Conservation (phyloP, 805 yeast species). For the Kuraishia ogatae region DNA sequence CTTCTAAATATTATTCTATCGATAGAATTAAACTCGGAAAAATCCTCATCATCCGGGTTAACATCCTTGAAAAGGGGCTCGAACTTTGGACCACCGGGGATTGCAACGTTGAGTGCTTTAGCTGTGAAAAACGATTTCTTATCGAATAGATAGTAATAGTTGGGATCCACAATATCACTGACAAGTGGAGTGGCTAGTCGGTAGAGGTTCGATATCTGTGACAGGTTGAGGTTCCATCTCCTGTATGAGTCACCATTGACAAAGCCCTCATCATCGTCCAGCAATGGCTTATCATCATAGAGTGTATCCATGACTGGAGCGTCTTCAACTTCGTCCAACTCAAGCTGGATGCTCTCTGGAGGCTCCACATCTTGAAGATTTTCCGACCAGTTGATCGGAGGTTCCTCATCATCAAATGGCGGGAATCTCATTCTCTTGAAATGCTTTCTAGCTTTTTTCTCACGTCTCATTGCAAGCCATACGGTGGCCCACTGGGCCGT, state of each 20-base stretch:
- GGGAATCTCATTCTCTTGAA: slow-evolving; percentile 93
- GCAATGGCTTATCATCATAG: slow-evolving; percentile 67
- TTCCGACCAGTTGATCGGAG: slow-evolving; percentile 78
- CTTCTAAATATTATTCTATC: slow-evolving; percentile 79
- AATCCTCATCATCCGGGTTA: slow-evolving; percentile 62
- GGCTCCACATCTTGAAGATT: slow-evolving; percentile 68
- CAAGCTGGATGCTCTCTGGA: slow-evolving; percentile 59
- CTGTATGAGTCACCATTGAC: slow-evolving; percentile 76
- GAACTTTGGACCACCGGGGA: slow-evolving; percentile 95
- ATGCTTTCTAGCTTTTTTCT: slow-evolving; percentile 82
- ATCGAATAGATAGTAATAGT: slow-evolving; percentile 66
- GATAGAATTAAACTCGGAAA: slow-evolving; percentile 82
- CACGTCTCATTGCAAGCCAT: slow-evolving; percentile 92
- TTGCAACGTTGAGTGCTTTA: slow-evolving; percentile 75
- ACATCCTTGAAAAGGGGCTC: slow-evolving; percentile 72
- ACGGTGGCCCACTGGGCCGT: slow-evolving; percentile 92
- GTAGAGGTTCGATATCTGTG: slow-evolving; percentile 57
- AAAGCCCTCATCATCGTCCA: slow-evolving; percentile 35
- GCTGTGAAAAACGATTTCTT: slow-evolving; percentile 80
- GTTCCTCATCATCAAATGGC: slow-evolving; percentile 96
- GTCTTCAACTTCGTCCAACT: slow-evolving; percentile 59
- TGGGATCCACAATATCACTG: slow-evolving; percentile 47
- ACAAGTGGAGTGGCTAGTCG: slow-evolving; percentile 65
- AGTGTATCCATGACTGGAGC: slow-evolving; percentile 63
- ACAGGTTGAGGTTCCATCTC: slow-evolving; percentile 56